These are phyloP conservation scores for Elsinoe batatas DNA, from an alignment of 2,329 filamentous ascomycete species.

Conservation along the genomic window DNA sequence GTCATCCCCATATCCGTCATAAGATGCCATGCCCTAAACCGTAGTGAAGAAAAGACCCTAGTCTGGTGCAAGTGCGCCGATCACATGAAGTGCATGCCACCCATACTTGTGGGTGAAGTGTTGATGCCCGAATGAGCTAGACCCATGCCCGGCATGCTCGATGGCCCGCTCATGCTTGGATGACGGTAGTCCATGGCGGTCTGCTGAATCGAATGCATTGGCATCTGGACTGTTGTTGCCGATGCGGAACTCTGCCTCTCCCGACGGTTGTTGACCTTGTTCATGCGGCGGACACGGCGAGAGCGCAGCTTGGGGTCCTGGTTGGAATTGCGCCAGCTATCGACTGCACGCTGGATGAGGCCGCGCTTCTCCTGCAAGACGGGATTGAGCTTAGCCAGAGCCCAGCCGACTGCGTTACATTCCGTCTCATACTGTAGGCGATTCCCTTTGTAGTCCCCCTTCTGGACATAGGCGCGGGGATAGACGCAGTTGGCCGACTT, in stretches of 20 bases:
- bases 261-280: slow-evolving; percentile 75
- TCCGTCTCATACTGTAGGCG: slow-evolving; percentile 94
- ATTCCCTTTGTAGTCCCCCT: slow-evolving; percentile 95
- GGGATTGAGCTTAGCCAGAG: slow-evolving; percentile 83
- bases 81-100: slow-evolving; percentile 7
- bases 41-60: not conserved
- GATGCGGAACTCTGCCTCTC: slow-evolving; percentile 39
- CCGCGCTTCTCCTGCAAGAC: slow-evolving; percentile 86
- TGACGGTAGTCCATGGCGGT: not conserved
- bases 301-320: slow-evolving; percentile 87
- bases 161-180: not conserved
- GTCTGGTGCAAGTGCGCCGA: not conserved
- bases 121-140: slow-evolving; percentile 11
- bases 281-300: slow-evolving; percentile 84
- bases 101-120: slow-evolving; percentile 10
- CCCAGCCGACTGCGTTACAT: slow-evolving; percentile 99
- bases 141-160: not conserved
- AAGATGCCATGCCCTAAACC: not conserved
- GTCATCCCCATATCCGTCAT: not conserved
- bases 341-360: slow-evolving; percentile 90
- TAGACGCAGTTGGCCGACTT: slow-evolving; percentile 99
- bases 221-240: slow-evolving; percentile 34
- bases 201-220: slow-evolving; percentile 25
- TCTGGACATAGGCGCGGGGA: slow-evolving; percentile 84
- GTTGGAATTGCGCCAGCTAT: slow-evolving; percentile 99